Percentiles rank a stretch among this genome's conserved stretches.
Conservation (phyloP, 306 rosid species). For the Echinosophora koreensis region DNA sequence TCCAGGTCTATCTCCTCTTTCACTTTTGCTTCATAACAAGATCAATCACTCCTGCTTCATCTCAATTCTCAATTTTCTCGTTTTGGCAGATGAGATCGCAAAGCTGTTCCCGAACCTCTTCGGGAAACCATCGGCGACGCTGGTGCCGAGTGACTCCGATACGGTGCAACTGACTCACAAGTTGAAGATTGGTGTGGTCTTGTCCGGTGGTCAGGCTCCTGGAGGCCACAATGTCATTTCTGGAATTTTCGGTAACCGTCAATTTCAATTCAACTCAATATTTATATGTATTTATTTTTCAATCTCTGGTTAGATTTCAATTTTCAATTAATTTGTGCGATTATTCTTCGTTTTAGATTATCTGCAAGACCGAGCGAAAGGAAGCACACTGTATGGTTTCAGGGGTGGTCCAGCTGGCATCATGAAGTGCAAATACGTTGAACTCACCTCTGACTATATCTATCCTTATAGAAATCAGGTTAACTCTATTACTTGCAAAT, state of each 20-base stretch:
- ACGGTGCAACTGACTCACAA: slow-evolving; percentile 49
- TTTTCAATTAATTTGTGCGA: slow-evolving; percentile 27
- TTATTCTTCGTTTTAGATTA: slow-evolving; percentile 66
- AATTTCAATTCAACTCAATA: slow-evolving; percentile 9
- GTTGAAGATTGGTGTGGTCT: slow-evolving; percentile 89
- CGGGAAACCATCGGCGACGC: slow-evolving; percentile 82
- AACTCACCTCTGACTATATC: slow-evolving; percentile 77
- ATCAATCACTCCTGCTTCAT: slow-evolving; percentile 24
- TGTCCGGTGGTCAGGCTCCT: slow-evolving; percentile 99
- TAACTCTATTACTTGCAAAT: slow-evolving; percentile 6
- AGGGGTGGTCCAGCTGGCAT: slow-evolving; percentile 99
- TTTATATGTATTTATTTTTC: not conserved
- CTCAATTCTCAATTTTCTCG: slow-evolving; percentile 4
- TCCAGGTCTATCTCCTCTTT: slow-evolving; percentile 62
- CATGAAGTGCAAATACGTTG: slow-evolving; percentile 89
- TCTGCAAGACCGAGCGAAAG: slow-evolving; percentile 82
- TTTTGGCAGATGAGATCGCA: slow-evolving; percentile 76
- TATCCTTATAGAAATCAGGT: slow-evolving; percentile 98
- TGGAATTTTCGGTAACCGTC: slow-evolving; percentile 82
- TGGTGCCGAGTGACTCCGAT: slow-evolving; percentile 62
- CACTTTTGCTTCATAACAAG: not conserved
- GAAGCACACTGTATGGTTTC: slow-evolving; percentile 92
- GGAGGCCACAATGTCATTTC: slow-evolving; percentile 98
- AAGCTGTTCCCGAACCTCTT: slow-evolving; percentile 84
- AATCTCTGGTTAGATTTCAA: not conserved